Conservation (phyloP, 2,329 filamentous ascomycete species). For the Cordyceps pruinosa region DNA sequence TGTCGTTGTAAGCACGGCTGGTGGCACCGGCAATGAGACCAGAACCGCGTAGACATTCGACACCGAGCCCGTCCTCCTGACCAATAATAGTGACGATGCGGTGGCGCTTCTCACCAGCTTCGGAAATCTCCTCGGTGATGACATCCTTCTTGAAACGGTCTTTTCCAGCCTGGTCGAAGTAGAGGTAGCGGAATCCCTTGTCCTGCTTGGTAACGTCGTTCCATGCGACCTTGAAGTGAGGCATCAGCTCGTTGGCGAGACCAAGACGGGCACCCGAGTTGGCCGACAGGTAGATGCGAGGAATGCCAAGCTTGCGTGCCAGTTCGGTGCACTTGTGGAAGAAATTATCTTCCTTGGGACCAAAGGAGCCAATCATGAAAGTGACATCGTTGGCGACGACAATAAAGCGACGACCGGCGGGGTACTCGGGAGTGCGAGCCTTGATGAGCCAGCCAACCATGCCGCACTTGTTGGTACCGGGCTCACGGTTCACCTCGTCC, state of each 20-base stretch:
- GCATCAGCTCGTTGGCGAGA: slow-evolving; percentile 93
- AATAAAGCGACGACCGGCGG: slow-evolving; percentile 83
- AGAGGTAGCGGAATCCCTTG: slow-evolving; percentile 93
- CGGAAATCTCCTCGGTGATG: slow-evolving; percentile 77
- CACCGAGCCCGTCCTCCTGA: slow-evolving; percentile 90
- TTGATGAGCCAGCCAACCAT: slow-evolving; percentile 99
- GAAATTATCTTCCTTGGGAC: slow-evolving; percentile 92
- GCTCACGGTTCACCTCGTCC: slow-evolving; percentile 87
- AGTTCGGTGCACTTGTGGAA: slow-evolving; percentile 99
- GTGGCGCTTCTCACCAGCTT: slow-evolving; percentile 83
- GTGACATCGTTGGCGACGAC: slow-evolving; percentile 99
- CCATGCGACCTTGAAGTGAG: slow-evolving; percentile 95
- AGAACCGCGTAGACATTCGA: slow-evolving; percentile 93
- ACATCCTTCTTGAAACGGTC: slow-evolving; percentile 69
- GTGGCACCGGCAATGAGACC: slow-evolving; percentile 98
- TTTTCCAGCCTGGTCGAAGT: slow-evolving; percentile 81
- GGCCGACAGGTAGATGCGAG: slow-evolving; percentile 93
- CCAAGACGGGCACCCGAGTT: slow-evolving; percentile 98
- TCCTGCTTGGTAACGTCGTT: slow-evolving; percentile 77
- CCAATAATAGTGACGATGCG: slow-evolving; percentile 93
- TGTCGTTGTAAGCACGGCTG: slow-evolving; percentile 94
- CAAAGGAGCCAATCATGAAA: slow-evolving; percentile 97
- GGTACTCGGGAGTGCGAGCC: slow-evolving; percentile 92
- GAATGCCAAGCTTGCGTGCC: slow-evolving; percentile 88
- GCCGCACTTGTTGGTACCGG: slow-evolving; percentile 90